A percentile compares a stretch with the other conserved stretches of the same genome.
phyloP scores from a whole-genome alignment of 345 rosid genomes.

The Syzygium aqueum region DNA sequence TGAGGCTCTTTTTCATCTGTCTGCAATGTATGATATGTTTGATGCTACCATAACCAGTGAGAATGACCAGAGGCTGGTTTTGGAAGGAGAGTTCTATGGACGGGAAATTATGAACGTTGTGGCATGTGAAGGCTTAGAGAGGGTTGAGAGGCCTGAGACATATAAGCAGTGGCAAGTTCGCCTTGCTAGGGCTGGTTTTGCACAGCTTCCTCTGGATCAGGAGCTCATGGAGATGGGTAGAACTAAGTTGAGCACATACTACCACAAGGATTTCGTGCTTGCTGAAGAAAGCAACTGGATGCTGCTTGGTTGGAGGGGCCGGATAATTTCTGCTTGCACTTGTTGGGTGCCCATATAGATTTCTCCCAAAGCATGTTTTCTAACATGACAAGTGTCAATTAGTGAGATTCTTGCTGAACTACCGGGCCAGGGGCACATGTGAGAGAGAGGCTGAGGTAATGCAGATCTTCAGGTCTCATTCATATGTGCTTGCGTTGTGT shows the following conservation, averaged over 20 bases:
- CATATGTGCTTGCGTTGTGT: neutral
- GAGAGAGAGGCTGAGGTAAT: neutral
- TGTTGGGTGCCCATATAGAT: constrained; percentile 58
- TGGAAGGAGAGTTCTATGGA: constrained; percentile 58
- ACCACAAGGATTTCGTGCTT: constrained; percentile 66
- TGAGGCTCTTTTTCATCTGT: constrained; percentile 77
- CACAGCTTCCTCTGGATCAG: constrained; percentile 35
- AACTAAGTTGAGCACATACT: constrained; percentile 29
- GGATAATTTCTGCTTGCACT: constrained; percentile 52
- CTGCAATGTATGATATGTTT: constrained; percentile 61
- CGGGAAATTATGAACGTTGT: constrained; percentile 54
- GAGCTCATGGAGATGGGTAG: constrained; percentile 25
- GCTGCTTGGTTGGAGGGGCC: constrained; percentile 93
- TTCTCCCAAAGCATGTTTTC: neutral
- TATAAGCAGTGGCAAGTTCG: constrained; percentile 88
- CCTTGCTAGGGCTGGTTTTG: constrained; percentile 61
- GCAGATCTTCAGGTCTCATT: neutral
- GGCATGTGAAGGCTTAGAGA: constrained; percentile 81
- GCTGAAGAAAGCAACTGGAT: constrained; percentile 69
- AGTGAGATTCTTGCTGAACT: neutral
- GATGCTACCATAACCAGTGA: constrained; percentile 43
- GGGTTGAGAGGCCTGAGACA: constrained; percentile 82
- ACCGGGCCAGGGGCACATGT: neutral
- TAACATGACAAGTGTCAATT: neutral
- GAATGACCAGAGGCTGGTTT: constrained; percentile 37